A percentile compares a stretch with the other conserved stretches of the same genome.
These are phyloP conservation scores for Bremia lactucae DNA, from an alignment of 352 stramenopile species.

Conservation along the genomic window DNA sequence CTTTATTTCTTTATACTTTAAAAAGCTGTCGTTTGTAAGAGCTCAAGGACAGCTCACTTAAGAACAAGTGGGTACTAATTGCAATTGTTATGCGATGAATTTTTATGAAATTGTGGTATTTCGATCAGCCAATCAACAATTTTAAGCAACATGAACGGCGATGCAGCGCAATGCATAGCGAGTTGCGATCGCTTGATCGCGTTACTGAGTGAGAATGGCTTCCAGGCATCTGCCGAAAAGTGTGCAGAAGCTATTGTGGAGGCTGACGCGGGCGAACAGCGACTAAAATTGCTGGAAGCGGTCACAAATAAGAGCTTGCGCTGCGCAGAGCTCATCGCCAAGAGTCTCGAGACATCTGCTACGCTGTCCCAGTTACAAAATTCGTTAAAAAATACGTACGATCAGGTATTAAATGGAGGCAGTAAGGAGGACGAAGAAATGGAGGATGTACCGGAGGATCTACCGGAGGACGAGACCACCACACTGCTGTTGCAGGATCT, in stretches of 20 bases:
- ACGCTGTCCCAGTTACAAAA: constrained; percentile 39
- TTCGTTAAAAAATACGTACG: constrained; percentile 23
- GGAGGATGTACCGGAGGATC: constrained; percentile 28
- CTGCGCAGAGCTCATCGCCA: constrained; percentile 69
- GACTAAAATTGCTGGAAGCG: constrained; percentile 26
- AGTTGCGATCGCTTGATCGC: constrained; percentile 56
- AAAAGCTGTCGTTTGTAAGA: too few species aligned
- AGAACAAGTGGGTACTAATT: too few species aligned
- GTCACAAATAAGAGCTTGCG: constrained; percentile 50
- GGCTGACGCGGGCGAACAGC: constrained; percentile 15
- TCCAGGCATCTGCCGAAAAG: constrained; percentile 21
- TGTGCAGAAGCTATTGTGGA: constrained; percentile 18
- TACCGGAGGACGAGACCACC: constrained; percentile 25
- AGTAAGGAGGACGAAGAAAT: constrained; percentile 16
- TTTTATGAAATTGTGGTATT: too few species aligned
- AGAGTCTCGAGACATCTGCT: constrained; percentile 40
- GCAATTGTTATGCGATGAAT: too few species aligned
- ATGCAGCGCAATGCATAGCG: constrained; percentile 11
- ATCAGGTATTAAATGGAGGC: too few species aligned
- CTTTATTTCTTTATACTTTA: too few species aligned
- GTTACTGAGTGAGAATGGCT: constrained; percentile 45
- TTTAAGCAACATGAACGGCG: constrained; percentile 10
- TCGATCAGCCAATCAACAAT: constrained; percentile 15
- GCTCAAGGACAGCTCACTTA: too few species aligned
- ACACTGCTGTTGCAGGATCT: constrained; percentile 53